Evolutionary conservation across 2,329 filamentous ascomycete species (phyloP).

Genomic region (Exophiala aquamarina): DNA sequence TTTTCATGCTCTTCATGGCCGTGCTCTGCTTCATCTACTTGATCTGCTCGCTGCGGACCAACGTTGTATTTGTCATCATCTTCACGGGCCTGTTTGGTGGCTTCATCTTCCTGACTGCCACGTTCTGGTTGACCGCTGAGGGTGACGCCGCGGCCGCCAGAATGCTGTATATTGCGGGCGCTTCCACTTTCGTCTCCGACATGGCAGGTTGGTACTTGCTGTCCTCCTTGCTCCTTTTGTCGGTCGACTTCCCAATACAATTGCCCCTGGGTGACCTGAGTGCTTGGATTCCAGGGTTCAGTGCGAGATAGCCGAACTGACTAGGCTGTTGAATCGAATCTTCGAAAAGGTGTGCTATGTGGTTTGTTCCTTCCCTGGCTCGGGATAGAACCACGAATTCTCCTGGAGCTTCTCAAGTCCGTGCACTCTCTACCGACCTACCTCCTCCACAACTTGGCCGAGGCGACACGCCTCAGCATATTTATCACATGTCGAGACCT

Average conservation of each 20-base stretch:
- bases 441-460: too few species aligned
- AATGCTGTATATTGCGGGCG: slow-evolving; percentile 39
- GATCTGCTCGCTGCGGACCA: slow-evolving; percentile 70
- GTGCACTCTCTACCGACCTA: too few species aligned
- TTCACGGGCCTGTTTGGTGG: slow-evolving; percentile 55
- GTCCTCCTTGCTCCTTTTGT: slow-evolving; percentile 51
- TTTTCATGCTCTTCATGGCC: slow-evolving; percentile 65
- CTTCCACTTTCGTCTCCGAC: slow-evolving; percentile 49
- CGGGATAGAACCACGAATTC: too few species aligned
- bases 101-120: slow-evolving; percentile 10
- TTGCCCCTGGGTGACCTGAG: slow-evolving; percentile 58
- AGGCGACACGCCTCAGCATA: too few species aligned
- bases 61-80: slow-evolving; percentile 67
- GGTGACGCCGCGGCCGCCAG: slow-evolving; percentile 20
- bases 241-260: slow-evolving; percentile 57
- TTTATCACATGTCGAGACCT: too few species aligned
- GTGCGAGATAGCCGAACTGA: too few species aligned
- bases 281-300: too few species aligned
- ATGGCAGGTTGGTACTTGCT: slow-evolving; percentile 57
- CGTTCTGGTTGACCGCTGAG: slow-evolving; percentile 9
- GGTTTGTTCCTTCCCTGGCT: too few species aligned
- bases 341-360: too few species aligned
- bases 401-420: too few species aligned
- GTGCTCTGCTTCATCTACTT: slow-evolving; percentile 66
- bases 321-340: too few species aligned